phyloP scores from a whole-genome alignment of 345 rosid species.

The Brassica incana region DNA sequence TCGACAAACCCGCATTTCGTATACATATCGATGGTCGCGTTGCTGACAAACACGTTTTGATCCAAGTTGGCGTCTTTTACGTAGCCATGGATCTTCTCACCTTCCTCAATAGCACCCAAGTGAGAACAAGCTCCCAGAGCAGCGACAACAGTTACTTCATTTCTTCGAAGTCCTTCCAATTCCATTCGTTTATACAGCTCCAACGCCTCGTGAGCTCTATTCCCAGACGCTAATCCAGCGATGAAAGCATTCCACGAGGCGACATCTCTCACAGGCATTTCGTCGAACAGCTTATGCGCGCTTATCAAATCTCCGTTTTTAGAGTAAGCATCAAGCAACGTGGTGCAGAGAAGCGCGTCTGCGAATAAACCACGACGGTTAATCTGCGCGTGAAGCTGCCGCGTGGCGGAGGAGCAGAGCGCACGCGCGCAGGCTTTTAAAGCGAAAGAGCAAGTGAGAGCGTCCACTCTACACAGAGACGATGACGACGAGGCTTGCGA shows the following conservation, averaged over 20 bases:
- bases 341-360: constrained; percentile 73
- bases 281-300: constrained; percentile 70
- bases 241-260: constrained; percentile 92
- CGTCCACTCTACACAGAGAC: constrained; percentile 51
- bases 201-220: constrained; percentile 61
- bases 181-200: constrained; percentile 65
- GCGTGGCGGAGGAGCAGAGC: constrained; percentile 46
- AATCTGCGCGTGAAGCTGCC: constrained; percentile 62
- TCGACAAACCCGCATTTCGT: constrained; percentile 77
- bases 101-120: constrained; percentile 70
- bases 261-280: constrained; percentile 64
- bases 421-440: constrained; percentile 81
- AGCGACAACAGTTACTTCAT: constrained; percentile 72
- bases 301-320: constrained; percentile 54
- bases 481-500: constrained; percentile 34
- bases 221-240: constrained; percentile 67
- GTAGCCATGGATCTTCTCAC: constrained; percentile 52
- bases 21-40: constrained; percentile 83
- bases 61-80: constrained; percentile 55
- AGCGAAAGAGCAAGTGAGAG: constrained; percentile 77
- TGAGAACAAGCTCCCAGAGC: constrained; percentile 80
- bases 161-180: constrained; percentile 50
- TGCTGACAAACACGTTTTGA: constrained; percentile 59
- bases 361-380: constrained; percentile 56
- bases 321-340: constrained; percentile 69